Evolutionary conservation across 768 basidiomycete species (phyloP), one percentile per base, ranked within the genome.

Genomic region (Naganishia kalamii): DNA sequence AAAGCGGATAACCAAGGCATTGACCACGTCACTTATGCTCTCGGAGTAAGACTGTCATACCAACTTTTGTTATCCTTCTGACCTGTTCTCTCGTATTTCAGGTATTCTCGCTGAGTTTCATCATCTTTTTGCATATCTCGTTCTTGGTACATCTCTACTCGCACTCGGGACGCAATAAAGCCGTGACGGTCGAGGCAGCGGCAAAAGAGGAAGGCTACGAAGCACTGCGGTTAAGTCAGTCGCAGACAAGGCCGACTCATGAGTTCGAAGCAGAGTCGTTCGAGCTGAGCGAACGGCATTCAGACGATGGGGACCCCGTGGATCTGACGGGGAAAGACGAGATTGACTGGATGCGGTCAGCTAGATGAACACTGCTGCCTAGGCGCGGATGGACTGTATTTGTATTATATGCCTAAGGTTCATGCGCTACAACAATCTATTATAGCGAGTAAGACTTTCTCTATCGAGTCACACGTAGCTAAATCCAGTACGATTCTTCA

Each of bases 11-110:
- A 84, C 13, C 80, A 40, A 63, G 87, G 84, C 46, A 90, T 94
- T 85, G 92, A 94, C 75, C 90, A 92, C 71, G 91, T 92, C 65
- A 92, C 92, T 0, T 94, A 93, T 71, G 82, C 88, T 40, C 82
- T 92, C 19, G 87, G 89, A 73, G 87, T 91, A 82, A 65, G 66
- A 68, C 4, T 25, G 19, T 51, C 87, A 86, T 80, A 87, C 87
- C 21, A 32, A 63, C 37, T 47, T 27, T 27, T 21, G 23, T 10
- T 35, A 40, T 19, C 5, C 19, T 29, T 41, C 44, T 61, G 52
- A 35, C 17, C 49, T 40, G 4, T 21, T 41, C 57, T 35, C 37
- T 60, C 11, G 51, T 29, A 35, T 7, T 17, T 40, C 35, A 65
- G 57, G 32, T 66, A 37, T 73, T 71, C 66, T 88, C 87, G 71